Evolutionary conservation across 2,329 filamentous ascomycete species (phyloP).

Genomic region (Mollisia scopiformis): DNA sequence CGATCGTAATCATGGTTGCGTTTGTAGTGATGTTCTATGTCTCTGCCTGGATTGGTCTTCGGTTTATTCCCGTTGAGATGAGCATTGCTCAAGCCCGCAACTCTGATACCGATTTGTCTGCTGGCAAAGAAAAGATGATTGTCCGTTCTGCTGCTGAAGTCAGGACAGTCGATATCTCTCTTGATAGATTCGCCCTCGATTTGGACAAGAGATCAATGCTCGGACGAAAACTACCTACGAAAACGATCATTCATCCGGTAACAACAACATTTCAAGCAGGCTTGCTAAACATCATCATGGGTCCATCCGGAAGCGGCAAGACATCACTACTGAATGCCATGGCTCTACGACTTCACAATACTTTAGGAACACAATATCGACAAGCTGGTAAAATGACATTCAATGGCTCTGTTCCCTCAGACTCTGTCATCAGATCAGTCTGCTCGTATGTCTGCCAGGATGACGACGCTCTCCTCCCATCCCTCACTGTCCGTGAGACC

Average conservation of each 20-base stretch:
- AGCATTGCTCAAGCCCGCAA: constrained; percentile 65
- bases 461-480: constrained; percentile 74
- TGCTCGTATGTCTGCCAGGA: constrained; percentile 81
- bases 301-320: constrained; percentile 77
- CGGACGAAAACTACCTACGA: constrained; percentile 54
- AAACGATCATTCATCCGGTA: constrained; percentile 68
- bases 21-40: constrained; percentile 67
- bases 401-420: constrained; percentile 69
- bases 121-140: constrained; percentile 71
- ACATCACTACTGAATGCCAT: constrained; percentile 75
- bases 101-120: constrained; percentile 62
- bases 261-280: constrained; percentile 69
- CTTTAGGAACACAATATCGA: constrained; percentile 63
- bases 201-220: constrained; percentile 62
- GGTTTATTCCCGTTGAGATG: constrained; percentile 69
- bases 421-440: constrained; percentile 70
- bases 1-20: constrained; percentile 63
- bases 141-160: constrained; percentile 55
- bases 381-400: constrained; percentile 67
- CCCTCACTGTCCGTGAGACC: constrained; percentile 76
- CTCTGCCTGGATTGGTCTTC: constrained; percentile 62
- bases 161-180: constrained; percentile 64
- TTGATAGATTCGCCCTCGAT: constrained; percentile 65
- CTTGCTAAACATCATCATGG: constrained; percentile 77
- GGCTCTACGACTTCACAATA: constrained; percentile 67